Conservation (phyloP, 768 basidiomycete species). For the Mycena indigotica region DNA sequence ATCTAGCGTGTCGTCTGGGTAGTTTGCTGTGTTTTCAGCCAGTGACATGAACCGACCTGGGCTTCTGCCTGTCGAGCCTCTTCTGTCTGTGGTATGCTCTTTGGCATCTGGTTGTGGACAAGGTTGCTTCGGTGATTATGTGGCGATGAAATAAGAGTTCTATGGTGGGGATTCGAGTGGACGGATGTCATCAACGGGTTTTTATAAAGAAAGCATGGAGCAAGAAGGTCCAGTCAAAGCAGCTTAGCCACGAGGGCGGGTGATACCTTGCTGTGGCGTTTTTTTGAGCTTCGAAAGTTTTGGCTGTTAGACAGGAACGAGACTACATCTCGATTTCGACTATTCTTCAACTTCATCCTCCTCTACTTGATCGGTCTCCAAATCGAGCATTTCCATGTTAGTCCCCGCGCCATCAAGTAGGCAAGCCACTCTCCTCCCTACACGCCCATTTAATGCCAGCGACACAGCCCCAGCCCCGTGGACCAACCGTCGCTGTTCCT, state of each 20-base stretch:
- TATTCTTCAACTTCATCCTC: conserved; percentile 32
- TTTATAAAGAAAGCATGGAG: background rate
- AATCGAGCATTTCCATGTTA: conserved; percentile 72
- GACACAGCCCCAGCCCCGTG: conserved; percentile 57
- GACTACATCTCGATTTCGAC: conserved; percentile 14
- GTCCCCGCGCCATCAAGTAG: conserved; percentile 66
- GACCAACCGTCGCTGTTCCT: conserved; percentile 55
- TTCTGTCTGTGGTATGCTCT: background rate
- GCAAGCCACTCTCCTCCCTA: conserved; percentile 74
- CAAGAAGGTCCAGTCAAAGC: background rate
- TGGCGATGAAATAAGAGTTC: too few relatives aligned
- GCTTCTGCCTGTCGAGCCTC: background rate
- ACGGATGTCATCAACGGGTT: background rate
- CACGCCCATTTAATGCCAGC: conserved; percentile 74
- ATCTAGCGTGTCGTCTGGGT: background rate
- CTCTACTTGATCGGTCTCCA: conserved; percentile 71
- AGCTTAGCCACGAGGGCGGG: background rate
- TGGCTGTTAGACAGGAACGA: conserved; percentile 14
- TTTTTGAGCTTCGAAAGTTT: background rate
- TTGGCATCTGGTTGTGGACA: too few relatives aligned
- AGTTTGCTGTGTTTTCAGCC: background rate
- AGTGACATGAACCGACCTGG: background rate
- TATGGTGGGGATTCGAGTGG: background rate
- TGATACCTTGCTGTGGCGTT: background rate
- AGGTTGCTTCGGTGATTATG: too few relatives aligned